Percentiles rank a stretch among this genome's conserved stretches.
Evolutionary conservation across 192 early-diverging fungal genomes (phyloP).

Genomic region (Linnemannia schmuckeri): DNA sequence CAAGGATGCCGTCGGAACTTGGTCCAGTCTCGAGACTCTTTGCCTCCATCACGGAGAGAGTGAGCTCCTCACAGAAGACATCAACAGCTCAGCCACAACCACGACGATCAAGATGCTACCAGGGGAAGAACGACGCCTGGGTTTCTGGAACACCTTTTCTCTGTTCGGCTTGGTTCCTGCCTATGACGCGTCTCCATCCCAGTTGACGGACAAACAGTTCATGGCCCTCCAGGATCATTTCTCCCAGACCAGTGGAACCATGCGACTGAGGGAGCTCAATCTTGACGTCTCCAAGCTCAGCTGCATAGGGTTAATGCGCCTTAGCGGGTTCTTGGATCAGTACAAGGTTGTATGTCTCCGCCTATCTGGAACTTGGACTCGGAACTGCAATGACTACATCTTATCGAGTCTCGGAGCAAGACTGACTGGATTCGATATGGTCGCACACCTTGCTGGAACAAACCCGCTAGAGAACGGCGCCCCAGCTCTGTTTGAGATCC

Average conservation of each 20-base stretch:
- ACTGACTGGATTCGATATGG: neutral
- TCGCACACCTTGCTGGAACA: neutral
- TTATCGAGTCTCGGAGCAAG: neutral
- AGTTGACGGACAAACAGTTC: neutral
- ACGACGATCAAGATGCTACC: neutral
- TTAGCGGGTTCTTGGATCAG: neutral
- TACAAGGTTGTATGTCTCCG: neutral
- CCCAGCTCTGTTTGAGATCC: neutral
- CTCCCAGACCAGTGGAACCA: neutral
- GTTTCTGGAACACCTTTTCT: neutral
- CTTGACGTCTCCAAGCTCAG: neutral
- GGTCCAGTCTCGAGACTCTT: neutral
- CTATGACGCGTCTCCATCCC: neutral
- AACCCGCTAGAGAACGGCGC: neutral
- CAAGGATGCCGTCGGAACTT: neutral
- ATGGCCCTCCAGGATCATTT: neutral
- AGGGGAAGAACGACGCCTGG: neutral
- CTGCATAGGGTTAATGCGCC: neutral
- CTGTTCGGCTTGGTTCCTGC: neutral
- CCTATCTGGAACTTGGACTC: neutral
- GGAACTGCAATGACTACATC: neutral
- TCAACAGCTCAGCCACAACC: neutral
- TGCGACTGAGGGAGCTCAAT: neutral
- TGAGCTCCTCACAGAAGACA: neutral
- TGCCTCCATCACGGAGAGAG: neutral